Base-by-base conservation (phyloP, 257 asterid genomes). In the Galeopsis tetrahit region DNA sequence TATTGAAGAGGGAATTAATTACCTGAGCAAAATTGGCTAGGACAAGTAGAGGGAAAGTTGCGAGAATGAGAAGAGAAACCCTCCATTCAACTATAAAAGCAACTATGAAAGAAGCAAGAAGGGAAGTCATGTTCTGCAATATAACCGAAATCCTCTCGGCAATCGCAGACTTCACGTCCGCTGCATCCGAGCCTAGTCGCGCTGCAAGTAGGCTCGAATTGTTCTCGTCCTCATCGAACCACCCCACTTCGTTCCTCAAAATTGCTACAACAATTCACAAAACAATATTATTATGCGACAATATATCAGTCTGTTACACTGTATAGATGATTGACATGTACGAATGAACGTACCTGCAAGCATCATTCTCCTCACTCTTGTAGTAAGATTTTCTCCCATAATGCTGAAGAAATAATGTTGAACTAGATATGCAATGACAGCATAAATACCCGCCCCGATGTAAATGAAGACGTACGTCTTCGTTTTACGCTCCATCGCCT, bases 1-100 rank as follows among this genome's bases (percentile, higher is more conserved):
- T 6, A 4, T 21, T 52, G 32, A 44, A 2, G 52, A 15, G 2
- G 52, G 6, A 5, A 5, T 49, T n/a, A 49, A 28, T 4, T 80
- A 92, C 98, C 96, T 93, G 98, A 63, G 98, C 98, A 72, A 93
- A 93, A 79, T 93, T 93, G 66, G 98, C 98, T 0, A 93, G 89
- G 81, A 93, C 97, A 4, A 90, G 81, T 60, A 93, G 98, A 7
- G 98, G 98, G 84, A 93, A 93, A 36, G 97, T 87, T 38, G 75
- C 94, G 1, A 90, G 84, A 38, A 90, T 93, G 77, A 90, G 97
- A 61, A 93, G 78, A 1, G 98, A 90, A 71, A 93, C 97, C 75
- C 96, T 83, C 98, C 98, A 93, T 83, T 93, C 97, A 28, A 93
- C 88, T 21, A 93, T 71, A 87, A 93, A 93, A 64, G 97, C 97